Base-by-base conservation (phyloP, 108 stramenopile species). In the Thalassiosira profunda region DNA sequence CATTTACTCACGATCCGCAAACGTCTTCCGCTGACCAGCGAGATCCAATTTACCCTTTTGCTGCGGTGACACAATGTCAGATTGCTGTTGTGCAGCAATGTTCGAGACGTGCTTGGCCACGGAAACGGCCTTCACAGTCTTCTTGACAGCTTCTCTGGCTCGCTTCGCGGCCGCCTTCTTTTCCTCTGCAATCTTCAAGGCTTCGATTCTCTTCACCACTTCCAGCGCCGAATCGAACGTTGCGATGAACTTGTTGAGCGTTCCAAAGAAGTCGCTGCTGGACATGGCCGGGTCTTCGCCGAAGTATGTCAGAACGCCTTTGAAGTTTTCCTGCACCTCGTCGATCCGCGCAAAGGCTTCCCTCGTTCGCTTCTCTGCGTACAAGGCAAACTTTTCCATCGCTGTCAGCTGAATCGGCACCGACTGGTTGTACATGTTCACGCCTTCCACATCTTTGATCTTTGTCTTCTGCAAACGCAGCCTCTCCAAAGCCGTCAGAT, bases 261-360 rank as follows among this genome's bases (percentile, higher is more conserved):
- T 93, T n/a, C 87, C 85, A 70, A 97, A 97, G 61, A 97, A 97
- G 34, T 94, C 91, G n/a, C 60, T 59, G 23, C 86, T 85, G 11
- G 84, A 51, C 91, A 94, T 92, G 0, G 82, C 86, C 23, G 89
- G 89, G 61, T 94, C 90, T 84, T 97, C 96, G 7, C 96, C 93
- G 42, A 97, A 94, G 73, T 94, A 97, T 18, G 62, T 44, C 41
- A 97, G 63, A 0, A 94, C 58, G 8, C 67, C 69, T 29, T 48
- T 63, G 55, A 86, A 91, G 10, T 86, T 91, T 51, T 73, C 72
- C 65, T 91, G 80, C 7, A 87, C 80, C 6, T 85, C 72, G 12
- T 83, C 67, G 25, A 71, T 86, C 24, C 72, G 65, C 17, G 77
- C 76, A 43, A 67, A 42, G 1, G 83, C 82, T 45, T 88, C 83